These are phyloP conservation scores for Endothia cerciana DNA, from an alignment of 2,329 filamentous ascomycete genomes.

Conservation along the genomic window DNA sequence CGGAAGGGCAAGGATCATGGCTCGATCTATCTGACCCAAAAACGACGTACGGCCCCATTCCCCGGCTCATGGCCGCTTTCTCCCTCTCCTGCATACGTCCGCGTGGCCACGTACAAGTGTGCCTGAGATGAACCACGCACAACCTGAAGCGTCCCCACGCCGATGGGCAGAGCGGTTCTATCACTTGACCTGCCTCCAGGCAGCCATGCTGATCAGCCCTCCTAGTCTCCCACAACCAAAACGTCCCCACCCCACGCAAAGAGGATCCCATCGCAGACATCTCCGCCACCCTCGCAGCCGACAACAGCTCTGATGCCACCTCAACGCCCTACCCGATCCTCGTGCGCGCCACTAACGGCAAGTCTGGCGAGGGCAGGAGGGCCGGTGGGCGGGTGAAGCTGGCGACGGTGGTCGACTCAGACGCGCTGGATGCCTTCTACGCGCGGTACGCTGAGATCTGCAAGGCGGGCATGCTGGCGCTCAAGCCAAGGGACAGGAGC, in stretches of 20 bases:
- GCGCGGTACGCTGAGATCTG: slow-evolving; percentile 85
- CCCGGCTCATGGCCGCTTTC: not conserved
- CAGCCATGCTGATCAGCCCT: not conserved
- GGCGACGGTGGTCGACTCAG: slow-evolving; percentile 79
- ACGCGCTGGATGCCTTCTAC: slow-evolving; percentile 81
- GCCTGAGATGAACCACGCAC: not conserved
- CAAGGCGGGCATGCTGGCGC: slow-evolving; percentile 81
- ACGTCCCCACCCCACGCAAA: slow-evolving; percentile 46
- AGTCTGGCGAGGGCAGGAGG: slow-evolving; percentile 54
- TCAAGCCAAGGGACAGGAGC: slow-evolving; percentile 91
- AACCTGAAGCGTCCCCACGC: not conserved
- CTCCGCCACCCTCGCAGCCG: slow-evolving; percentile 53
- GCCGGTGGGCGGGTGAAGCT: slow-evolving; percentile 70
- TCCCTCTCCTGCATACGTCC: not conserved
- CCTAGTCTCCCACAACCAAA: slow-evolving; percentile 50
- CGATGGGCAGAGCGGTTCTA: not conserved
- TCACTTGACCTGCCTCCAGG: not conserved
- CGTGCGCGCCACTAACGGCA: slow-evolving; percentile 83
- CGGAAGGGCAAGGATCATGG: slow-evolving; percentile 73
- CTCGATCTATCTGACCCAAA: slow-evolving; percentile 75
- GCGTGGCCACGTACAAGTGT: not conserved
- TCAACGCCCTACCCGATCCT: slow-evolving; percentile 60
- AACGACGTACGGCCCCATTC: slow-evolving; percentile 60
- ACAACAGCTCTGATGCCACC: slow-evolving; percentile 27
- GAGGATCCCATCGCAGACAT: slow-evolving; percentile 64